A percentile compares a stretch with the other conserved stretches of the same genome.
Evolutionary conservation across 2,329 filamentous ascomycete genomes (phyloP).

Genomic region (Xylariaceae sp.): DNA sequence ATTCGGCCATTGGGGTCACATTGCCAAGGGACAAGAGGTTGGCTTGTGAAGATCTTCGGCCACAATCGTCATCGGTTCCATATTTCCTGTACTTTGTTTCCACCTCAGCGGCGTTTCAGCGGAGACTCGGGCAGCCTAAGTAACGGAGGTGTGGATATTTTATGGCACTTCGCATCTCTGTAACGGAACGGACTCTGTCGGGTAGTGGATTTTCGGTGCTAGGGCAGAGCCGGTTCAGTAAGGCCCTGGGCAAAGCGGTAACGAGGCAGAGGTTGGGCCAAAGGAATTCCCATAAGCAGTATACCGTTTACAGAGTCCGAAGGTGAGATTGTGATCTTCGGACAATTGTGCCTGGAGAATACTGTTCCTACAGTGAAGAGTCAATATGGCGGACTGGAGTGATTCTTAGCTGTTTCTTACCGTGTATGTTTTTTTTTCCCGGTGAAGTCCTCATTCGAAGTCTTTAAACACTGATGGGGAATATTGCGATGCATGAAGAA

Average conservation of each 20-base stretch:
- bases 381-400: too few relatives aligned
- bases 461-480: too few relatives aligned
- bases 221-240: background rate
- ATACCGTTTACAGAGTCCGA: constrained; percentile 9
- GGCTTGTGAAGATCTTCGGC: constrained; percentile 23
- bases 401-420: too few relatives aligned
- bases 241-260: background rate
- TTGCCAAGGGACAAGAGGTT: constrained; percentile 14
- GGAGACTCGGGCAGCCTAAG: constrained; percentile 22
- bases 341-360: background rate
- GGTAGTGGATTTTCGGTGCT: too few relatives aligned
- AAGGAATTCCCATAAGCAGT: constrained; percentile 1
- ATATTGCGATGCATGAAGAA: too few relatives aligned
- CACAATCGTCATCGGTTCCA: constrained; percentile 26
- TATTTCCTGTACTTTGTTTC: constrained; percentile 2
- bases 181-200: constrained; percentile 3
- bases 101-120: constrained; percentile 17
- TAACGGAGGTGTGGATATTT: constrained; percentile 21
- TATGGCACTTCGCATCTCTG: background rate
- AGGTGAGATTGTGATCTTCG: constrained; percentile 2
- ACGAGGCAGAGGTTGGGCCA: background rate
- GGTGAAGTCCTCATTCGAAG: too few relatives aligned
- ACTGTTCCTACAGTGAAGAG: too few relatives aligned
- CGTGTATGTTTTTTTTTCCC: too few relatives aligned
- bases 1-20: constrained; percentile 2